A percentile compares a stretch with the other conserved stretches of the same genome.
These are phyloP conservation scores for Lentinus brumalis DNA, from an alignment of 768 basidiomycete genomes.

Conservation along the genomic window DNA sequence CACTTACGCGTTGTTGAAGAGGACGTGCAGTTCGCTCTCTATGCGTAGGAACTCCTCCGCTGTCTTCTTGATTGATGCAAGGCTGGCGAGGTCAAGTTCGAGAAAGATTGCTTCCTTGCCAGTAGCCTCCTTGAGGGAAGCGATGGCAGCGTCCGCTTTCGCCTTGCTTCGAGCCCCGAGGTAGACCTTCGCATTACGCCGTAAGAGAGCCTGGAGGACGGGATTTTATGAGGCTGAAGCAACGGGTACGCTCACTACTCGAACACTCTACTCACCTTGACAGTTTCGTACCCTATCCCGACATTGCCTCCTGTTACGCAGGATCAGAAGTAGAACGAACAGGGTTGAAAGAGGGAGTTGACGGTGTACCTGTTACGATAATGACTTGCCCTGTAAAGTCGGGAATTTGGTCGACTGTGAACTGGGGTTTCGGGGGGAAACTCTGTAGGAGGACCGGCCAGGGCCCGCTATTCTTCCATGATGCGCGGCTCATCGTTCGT, in stretches of 20 bases:
- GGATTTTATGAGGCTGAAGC: not conserved
- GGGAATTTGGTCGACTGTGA: conserved; percentile 43
- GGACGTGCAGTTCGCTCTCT: conserved; percentile 48
- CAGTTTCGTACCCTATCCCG: conserved; percentile 63
- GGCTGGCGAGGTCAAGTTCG: conserved; percentile 44
- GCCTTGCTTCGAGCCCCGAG: conserved; percentile 49
- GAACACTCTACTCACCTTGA: conserved; percentile 26
- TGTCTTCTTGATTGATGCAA: conserved; percentile 38
- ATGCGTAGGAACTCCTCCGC: conserved; percentile 44
- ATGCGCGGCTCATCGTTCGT: not conserved
- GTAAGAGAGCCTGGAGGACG: conserved; percentile 47
- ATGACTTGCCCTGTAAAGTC: conserved; percentile 41
- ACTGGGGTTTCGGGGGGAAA: conserved; percentile 39
- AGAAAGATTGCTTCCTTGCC: conserved; percentile 47
- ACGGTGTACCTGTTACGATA: conserved; percentile 37
- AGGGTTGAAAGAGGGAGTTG: not conserved
- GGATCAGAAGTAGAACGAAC: not conserved
- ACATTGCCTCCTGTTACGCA: conserved; percentile 30
- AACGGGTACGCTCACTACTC: not conserved
- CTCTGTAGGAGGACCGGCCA: conserved; percentile 50
- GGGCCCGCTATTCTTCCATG: conserved; percentile 24
- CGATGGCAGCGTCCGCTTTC: conserved; percentile 53
- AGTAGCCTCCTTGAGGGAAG: conserved; percentile 48
- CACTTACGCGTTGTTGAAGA: conserved; percentile 57
- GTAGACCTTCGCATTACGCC: conserved; percentile 69